These are phyloP conservation scores for Yarrowia deformans DNA, from an alignment of 805 yeast genomes.

Conservation along the genomic window DNA sequence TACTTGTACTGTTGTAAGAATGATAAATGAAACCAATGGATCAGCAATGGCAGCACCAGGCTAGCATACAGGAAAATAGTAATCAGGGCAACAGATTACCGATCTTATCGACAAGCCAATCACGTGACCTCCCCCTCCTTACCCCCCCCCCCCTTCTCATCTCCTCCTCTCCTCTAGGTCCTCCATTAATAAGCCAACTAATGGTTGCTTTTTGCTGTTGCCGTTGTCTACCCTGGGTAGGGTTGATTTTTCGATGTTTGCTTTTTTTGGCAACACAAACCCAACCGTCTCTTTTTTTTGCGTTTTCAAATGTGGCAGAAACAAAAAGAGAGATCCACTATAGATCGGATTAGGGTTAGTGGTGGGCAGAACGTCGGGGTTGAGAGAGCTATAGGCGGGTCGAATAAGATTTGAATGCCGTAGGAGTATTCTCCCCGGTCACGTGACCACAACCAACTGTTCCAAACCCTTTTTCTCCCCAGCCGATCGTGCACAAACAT, in stretches of 20 bases:
- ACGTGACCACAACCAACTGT: not conserved
- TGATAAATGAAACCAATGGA: too few species aligned
- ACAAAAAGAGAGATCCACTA: not conserved
- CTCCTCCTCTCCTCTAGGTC: too few species aligned
- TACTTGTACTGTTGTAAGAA: too few species aligned
- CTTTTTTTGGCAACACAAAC: slow-evolving; percentile 21
- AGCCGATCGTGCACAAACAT: too few species aligned
- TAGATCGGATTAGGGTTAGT: not conserved
- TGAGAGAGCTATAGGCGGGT: too few species aligned
- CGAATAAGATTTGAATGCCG: not conserved
- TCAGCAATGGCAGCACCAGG: too few species aligned
- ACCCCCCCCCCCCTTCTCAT: too few species aligned
- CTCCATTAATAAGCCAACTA: slow-evolving; percentile 10
- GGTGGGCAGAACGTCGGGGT: not conserved
- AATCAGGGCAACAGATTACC: too few species aligned
- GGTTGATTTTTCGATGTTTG: not conserved
- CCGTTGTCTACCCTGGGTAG: not conserved
- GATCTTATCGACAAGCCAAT: too few species aligned
- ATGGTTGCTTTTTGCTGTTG: not conserved
- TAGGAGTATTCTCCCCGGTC: not conserved
- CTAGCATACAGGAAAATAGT: too few species aligned
- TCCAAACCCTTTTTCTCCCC: not conserved
- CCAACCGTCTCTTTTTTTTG: not conserved
- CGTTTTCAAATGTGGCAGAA: not conserved
- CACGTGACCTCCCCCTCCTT: too few species aligned